phyloP scores from a whole-genome alignment of 1,139 yeast genomes.

The Yamadazyma dushanensis region DNA sequence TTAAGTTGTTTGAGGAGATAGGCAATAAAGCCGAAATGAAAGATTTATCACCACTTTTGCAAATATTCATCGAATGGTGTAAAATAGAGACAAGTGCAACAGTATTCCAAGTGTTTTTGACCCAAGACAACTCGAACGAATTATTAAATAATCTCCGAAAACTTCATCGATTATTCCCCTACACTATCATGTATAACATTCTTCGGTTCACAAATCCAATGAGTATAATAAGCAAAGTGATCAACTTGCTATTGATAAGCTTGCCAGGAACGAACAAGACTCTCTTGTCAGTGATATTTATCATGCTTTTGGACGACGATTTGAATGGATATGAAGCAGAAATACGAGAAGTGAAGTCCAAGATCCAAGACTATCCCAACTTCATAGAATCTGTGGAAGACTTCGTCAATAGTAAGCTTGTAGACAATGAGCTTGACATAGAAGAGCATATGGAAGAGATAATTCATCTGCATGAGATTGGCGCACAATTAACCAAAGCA shows the following conservation, averaged over 20 bases:
- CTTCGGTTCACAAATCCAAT: slow-evolving; percentile 83
- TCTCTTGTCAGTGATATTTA: slow-evolving; percentile 69
- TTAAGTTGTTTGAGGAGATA: slow-evolving; percentile 61
- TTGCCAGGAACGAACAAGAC: slow-evolving; percentile 59
- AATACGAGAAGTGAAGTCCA: slow-evolving; percentile 44
- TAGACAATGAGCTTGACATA: slow-evolving; percentile 9
- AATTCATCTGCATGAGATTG: background rate
- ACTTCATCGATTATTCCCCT: slow-evolving; percentile 76
- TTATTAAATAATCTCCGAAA: slow-evolving; percentile 65
- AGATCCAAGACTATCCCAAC: slow-evolving; percentile 16
- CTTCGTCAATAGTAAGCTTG: slow-evolving; percentile 10
- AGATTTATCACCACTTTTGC: slow-evolving; percentile 67
- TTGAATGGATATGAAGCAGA: slow-evolving; percentile 63
- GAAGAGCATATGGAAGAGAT: slow-evolving; percentile 11
- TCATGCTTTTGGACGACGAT: slow-evolving; percentile 77
- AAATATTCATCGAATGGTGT: slow-evolving; percentile 76
- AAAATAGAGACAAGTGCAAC: slow-evolving; percentile 83
- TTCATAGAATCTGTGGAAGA: slow-evolving; percentile 28
- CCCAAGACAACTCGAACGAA: slow-evolving; percentile 78
- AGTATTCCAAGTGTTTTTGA: slow-evolving; percentile 72
- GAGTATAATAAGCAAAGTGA: slow-evolving; percentile 71
- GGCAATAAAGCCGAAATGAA: slow-evolving; percentile 52
- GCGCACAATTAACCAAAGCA: background rate
- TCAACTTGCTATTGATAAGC: slow-evolving; percentile 78
- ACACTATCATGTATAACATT: slow-evolving; percentile 70